phyloP scores from a whole-genome alignment of 2,329 filamentous ascomycete species.

The Uncinocarpus reesii region DNA sequence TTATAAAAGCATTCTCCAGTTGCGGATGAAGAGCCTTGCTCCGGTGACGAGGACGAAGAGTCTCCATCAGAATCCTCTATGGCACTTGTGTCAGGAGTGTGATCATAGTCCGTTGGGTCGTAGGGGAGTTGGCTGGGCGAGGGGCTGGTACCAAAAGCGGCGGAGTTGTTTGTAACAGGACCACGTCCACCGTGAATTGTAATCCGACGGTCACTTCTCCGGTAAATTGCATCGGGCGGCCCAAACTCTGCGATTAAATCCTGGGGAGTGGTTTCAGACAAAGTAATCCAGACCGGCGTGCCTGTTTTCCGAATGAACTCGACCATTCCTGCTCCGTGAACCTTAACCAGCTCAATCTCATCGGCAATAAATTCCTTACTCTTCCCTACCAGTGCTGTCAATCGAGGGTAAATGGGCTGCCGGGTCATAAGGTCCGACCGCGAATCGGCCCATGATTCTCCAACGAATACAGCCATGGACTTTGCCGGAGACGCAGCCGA shows the following conservation, averaged over 20 bases:
- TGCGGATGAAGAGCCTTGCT: conserved; percentile 48
- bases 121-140: conserved; percentile 27
- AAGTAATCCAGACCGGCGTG: conserved; percentile 56
- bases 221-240: conserved; percentile 86
- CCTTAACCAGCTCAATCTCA: conserved; percentile 69
- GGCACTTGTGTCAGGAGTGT: conserved; percentile 60
- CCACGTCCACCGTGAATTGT: conserved; percentile 59
- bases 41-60: conserved; percentile 41
- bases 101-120: conserved; percentile 56
- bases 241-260: conserved; percentile 84
- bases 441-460: conserved; percentile 80
- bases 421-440: conserved; percentile 67
- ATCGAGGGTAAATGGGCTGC: conserved; percentile 61
- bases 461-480: conserved; percentile 84
- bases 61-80: conserved; percentile 59
- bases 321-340: conserved; percentile 67
- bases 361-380: conserved; percentile 73
- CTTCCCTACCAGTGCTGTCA: conserved; percentile 56
- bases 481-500: conserved; percentile 64
- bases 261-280: conserved; percentile 84
- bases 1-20: conserved; percentile 71
- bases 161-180: conserved; percentile 14
- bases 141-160: conserved; percentile 22
- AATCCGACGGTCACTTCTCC: conserved; percentile 79
- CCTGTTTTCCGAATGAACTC: conserved; percentile 65